Base-by-base conservation (phyloP, 2,329 filamentous ascomycete species). In the Clonostachys solani region DNA sequence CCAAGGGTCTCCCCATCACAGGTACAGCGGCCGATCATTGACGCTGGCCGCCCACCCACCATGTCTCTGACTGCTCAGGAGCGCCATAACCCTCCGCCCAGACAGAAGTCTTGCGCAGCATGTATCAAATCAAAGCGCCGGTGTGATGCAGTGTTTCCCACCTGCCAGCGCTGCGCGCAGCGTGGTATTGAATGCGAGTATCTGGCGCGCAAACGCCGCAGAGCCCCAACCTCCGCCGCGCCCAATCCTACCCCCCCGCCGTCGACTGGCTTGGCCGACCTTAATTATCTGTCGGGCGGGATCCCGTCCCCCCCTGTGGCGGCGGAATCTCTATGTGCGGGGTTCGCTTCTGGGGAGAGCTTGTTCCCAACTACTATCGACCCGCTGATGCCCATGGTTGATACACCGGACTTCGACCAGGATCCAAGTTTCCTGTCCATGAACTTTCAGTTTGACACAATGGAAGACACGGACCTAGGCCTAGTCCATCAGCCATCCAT, bases 51-150 rank as follows among this genome's bases (percentile, higher is more conserved):
- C 42, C 18, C 17, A 45, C 16, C 43, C 16, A 42, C 36, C 13
- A 62, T 63, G 60, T 64, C 62, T 2, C 54, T 62, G 16, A 60
- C 61, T 29, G 49, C 59, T 10, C 53, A 56, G 35, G 71, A 73
- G 57, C 66, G 64, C 46, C 61, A 52, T 23, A 74, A 74, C 59
- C 73, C 71, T 34, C 74, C 68, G 41, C 69, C 69, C 5, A 61
- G 72, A 47, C 74, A 78, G 42, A 83, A 80, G 60, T 77, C 80
- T 5, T 84, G 80, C 54, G 64, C 69, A 5, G 71, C 73, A 23
- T 83, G 80, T 62, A 78, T 73, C 43, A 74, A 71, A 54, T 71
- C 78, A 19, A 83, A 83, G 59, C 71, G 80, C 13, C 74, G 74
- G 43, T 83, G 80, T 57, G 75, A 79, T 52, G 69, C 76, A 36